phyloP scores from a whole-genome alignment of 371 early-diverging fungal genomes.

The Mortierella polycephala region DNA sequence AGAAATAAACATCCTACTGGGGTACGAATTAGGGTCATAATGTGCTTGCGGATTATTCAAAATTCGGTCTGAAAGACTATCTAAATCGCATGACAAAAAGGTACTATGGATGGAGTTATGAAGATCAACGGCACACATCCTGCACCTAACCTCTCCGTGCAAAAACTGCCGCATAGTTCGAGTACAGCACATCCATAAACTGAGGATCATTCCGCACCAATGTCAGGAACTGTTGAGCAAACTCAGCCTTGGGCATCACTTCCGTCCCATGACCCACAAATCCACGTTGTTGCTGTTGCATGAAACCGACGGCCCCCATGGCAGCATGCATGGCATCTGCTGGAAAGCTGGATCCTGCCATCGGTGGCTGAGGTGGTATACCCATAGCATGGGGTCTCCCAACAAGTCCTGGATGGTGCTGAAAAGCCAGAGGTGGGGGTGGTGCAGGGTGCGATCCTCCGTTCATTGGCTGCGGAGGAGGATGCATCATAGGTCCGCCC shows the following conservation, averaged over 20 bases:
- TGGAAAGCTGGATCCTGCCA: constrained; percentile 25
- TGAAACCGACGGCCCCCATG: constrained; percentile 51
- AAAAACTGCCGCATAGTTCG: constrained; percentile 46
- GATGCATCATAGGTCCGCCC: constrained; percentile 36
- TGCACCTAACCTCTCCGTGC: constrained; percentile 26
- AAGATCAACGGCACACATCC: no score
- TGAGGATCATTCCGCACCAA: constrained; percentile 45
- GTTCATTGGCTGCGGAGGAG: constrained; percentile 21
- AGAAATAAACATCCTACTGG: background rate
- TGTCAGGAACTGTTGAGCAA: constrained; percentile 30
- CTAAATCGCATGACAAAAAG: no score
- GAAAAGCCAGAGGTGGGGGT: constrained; percentile 38
- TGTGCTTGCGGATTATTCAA: no score
- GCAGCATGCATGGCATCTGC: constrained; percentile 54
- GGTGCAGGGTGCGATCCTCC: constrained; percentile 10
- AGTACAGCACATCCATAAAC: constrained; percentile 52
- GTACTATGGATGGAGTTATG: no score
- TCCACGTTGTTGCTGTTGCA: constrained; percentile 47
- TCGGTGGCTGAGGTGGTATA: constrained; percentile 23
- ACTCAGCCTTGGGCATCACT: constrained; percentile 45
- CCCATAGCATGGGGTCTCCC: constrained; percentile 24
- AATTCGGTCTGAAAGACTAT: no score
- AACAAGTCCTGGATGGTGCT: constrained; percentile 15
- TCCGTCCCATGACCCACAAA: constrained; percentile 22
- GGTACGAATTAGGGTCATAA: no score